These are phyloP conservation scores for Sindora glabra DNA, from an alignment of 306 rosid species.

Conservation along the genomic window DNA sequence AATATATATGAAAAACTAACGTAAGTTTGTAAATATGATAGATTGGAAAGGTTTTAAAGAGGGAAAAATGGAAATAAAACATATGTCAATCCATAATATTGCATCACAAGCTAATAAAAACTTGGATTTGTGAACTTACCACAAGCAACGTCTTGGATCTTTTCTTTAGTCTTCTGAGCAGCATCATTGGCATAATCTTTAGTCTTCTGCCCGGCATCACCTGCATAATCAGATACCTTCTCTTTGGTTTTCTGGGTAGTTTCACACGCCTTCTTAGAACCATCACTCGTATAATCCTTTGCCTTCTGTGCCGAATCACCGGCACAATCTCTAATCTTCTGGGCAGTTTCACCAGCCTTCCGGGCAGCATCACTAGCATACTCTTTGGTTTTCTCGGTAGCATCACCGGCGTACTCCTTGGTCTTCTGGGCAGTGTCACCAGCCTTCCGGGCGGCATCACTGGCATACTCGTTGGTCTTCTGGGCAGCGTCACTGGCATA, in stretches of 20 bases:
- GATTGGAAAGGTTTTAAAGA: no score
- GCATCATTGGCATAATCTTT: background rate
- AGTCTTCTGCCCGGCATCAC: background rate
- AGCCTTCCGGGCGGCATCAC: background rate
- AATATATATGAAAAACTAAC: no score
- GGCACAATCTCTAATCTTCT: background rate
- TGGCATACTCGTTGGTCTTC: background rate
- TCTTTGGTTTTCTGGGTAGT: background rate
- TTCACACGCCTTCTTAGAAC: background rate
- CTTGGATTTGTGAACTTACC: constrained; percentile 27
- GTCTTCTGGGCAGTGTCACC: background rate
- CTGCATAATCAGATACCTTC: no score
- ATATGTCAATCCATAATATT: no score
- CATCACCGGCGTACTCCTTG: background rate
- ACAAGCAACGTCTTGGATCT: constrained; percentile 30
- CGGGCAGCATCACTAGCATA: constrained; percentile 2
- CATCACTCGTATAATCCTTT: background rate
- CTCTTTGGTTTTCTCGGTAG: background rate
- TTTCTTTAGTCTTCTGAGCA: constrained; percentile 24
- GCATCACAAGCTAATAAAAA: no score
- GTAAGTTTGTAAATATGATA: no score
- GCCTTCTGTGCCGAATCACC: background rate
- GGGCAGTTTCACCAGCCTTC: background rate
- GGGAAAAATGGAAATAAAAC: no score
- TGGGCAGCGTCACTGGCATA: background rate